Evolutionary conservation across 805 yeast genomes (phyloP).

Genomic region (Cyberlindnera nakhonratchasimensis): DNA sequence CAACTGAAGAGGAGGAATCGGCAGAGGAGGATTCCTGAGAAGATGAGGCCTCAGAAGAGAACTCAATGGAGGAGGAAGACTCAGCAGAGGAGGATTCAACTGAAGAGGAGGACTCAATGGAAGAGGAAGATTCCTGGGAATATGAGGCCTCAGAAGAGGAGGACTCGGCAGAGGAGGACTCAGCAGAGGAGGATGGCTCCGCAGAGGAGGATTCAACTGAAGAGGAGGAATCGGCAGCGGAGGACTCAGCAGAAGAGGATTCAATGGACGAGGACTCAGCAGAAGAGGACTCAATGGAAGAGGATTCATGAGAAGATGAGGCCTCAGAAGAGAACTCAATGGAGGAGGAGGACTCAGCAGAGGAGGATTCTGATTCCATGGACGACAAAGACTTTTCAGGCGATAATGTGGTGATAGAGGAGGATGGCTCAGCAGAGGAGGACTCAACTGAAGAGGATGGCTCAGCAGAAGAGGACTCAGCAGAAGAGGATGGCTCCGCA

Average conservation of each 20-base stretch:
- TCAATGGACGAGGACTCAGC: background rate
- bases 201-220: background rate
- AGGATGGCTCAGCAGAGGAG: too few relatives aligned
- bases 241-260: background rate
- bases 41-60: background rate
- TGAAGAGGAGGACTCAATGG: background rate
- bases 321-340: too few relatives aligned
- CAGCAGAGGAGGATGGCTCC: background rate
- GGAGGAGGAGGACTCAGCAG: too few relatives aligned
- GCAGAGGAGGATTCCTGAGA: background rate
- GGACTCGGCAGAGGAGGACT: background rate
- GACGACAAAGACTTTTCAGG: too few relatives aligned
- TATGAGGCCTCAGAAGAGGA: background rate
- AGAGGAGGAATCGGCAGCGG: background rate
- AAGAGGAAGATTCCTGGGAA: background rate
- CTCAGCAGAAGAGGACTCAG: background rate
- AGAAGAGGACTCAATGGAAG: too few relatives aligned
- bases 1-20: too few relatives aligned
- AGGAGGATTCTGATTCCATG: too few relatives aligned
- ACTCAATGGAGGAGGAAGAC: background rate
- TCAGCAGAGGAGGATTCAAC: background rate
- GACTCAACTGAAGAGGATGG: background rate
- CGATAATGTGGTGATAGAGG: too few relatives aligned
- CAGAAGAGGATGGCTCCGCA: background rate
- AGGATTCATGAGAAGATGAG: too few relatives aligned